Conservation (phyloP, 768 basidiomycete species). For the Boletus fagicola region DNA sequence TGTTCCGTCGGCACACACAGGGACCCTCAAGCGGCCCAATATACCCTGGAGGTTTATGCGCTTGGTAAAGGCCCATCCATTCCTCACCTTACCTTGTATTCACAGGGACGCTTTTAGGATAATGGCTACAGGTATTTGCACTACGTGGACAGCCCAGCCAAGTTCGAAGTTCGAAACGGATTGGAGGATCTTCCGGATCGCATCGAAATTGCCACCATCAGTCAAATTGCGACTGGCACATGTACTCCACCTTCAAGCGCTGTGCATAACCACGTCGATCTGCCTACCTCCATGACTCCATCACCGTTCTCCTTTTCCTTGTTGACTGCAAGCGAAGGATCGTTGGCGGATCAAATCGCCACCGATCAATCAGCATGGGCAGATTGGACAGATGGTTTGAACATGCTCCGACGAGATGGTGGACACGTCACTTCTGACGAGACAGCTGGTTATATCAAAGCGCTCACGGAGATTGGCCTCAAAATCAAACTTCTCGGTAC, state of each 20-base stretch:
- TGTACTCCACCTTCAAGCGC: conserved; percentile 68
- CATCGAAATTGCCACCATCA: conserved; percentile 77
- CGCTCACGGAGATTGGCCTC: conserved; percentile 85
- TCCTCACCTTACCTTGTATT: background rate
- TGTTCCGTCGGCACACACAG: conserved; percentile 47
- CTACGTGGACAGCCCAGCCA: conserved; percentile 77
- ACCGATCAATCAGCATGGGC: conserved; percentile 79
- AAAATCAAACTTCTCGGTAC: conserved; percentile 86
- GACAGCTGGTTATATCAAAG: conserved; percentile 82
- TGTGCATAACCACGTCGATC: conserved; percentile 57
- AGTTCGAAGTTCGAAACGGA: conserved; percentile 76
- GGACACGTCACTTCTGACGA: conserved; percentile 83
- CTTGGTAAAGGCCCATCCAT: conserved; percentile 48
- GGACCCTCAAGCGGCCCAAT: conserved; percentile 49
- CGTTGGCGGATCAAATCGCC: conserved; percentile 76
- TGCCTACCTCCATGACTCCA: conserved; percentile 53
- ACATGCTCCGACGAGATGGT: conserved; percentile 79
- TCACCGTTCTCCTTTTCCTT: conserved; percentile 79
- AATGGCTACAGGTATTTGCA: conserved; percentile 77
- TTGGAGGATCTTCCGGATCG: conserved; percentile 86
- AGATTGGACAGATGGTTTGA: conserved; percentile 93
- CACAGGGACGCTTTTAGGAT: conserved; percentile 48
- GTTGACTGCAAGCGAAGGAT: conserved; percentile 64
- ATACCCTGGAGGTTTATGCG: conserved; percentile 87
- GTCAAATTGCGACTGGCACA: conserved; percentile 74